Evolutionary conservation across 208 protist species (phyloP), one percentile per base, ranked within the genome.

Genomic region (Leishmania guyanensis): DNA sequence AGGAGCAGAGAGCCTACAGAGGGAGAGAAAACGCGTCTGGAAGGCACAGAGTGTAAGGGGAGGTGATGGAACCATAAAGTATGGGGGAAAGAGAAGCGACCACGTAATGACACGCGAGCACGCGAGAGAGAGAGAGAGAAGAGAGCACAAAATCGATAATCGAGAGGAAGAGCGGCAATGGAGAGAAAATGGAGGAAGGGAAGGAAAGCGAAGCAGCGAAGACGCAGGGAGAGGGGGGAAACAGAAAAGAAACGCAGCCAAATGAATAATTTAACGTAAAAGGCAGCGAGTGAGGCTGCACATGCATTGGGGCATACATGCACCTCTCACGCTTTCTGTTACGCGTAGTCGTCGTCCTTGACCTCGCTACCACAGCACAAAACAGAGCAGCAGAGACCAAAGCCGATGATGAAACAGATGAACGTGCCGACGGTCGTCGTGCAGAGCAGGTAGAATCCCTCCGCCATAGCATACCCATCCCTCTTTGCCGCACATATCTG

Each of bases 371-470:
- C n/a, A 46, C 79, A 77, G 62, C 54, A 74, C 26, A 62, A 4
- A 2, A 69, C 43, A 62, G 68, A 75, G 58, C 78, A 79, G 78
- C 75, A 86, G 33, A 78, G 62, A 12, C 48, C 71, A 10, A 86
- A 66, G 56, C 80, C 62, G n/a, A 48, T 33, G 56, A 82, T 9
- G 39, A 51, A 51, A 14, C 58, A 68, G 53, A 86, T 73, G 16
- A 86, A 58, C 36, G 66, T 36, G 43, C 74, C 78, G 72, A 64
- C 83, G 22, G 76, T 62, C 1, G 83, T 48, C 26, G 60, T 56
- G 12, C 65, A 73, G 29, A 77, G 70, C 48, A 82, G 56, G 36
- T 75, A 75, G 64, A 77, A 86, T 56, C 83, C 78, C 51, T 83
- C 77, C 6, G 46, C 77, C 20, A 83, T 53, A 1, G 33, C 26